phyloP scores from a whole-genome alignment of 2,329 filamentous ascomycete genomes.

The Penicillium griseofulvum region DNA sequence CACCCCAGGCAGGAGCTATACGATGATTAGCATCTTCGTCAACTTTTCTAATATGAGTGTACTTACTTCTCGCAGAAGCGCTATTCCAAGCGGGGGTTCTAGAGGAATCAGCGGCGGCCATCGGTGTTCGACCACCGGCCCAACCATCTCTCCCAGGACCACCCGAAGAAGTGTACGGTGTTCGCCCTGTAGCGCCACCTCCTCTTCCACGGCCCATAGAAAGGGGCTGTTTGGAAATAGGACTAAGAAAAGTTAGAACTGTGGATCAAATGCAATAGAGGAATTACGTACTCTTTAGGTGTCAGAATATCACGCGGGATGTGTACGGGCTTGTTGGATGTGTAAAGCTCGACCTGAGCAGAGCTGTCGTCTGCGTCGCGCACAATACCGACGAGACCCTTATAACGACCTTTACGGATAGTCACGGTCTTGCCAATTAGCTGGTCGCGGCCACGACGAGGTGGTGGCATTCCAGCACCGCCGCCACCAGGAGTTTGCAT shows the following conservation, averaged over 20 bases:
- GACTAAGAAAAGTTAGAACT: slow-evolving; percentile 31
- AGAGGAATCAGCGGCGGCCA: slow-evolving; percentile 58
- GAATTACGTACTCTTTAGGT: slow-evolving; percentile 71
- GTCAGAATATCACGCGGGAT: slow-evolving; percentile 77
- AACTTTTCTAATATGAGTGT: neutral
- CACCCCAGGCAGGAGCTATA: slow-evolving; percentile 44
- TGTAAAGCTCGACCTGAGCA: slow-evolving; percentile 88
- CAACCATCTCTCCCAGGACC: slow-evolving; percentile 52
- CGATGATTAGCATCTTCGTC: slow-evolving; percentile 19
- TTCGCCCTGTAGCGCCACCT: slow-evolving; percentile 25
- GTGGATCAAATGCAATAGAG: neutral
- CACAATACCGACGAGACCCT: slow-evolving; percentile 90
- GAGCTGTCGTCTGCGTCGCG: slow-evolving; percentile 87
- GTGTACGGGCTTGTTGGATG: slow-evolving; percentile 87
- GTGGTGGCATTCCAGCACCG: slow-evolving; percentile 60
- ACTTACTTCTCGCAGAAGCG: slow-evolving; percentile 61
- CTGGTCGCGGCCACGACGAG: slow-evolving; percentile 73
- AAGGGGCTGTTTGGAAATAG: slow-evolving; percentile 72
- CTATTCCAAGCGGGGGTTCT: slow-evolving; percentile 74
- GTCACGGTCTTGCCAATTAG: slow-evolving; percentile 89
- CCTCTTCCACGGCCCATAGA: slow-evolving; percentile 59
- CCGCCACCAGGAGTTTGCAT: slow-evolving; percentile 59
- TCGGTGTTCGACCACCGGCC: slow-evolving; percentile 68
- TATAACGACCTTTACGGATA: slow-evolving; percentile 82
- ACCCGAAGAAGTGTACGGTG: slow-evolving; percentile 49